These are phyloP conservation scores for Penicillium sp. DNA, from an alignment of 2,329 filamentous ascomycete genomes.

Conservation along the genomic window DNA sequence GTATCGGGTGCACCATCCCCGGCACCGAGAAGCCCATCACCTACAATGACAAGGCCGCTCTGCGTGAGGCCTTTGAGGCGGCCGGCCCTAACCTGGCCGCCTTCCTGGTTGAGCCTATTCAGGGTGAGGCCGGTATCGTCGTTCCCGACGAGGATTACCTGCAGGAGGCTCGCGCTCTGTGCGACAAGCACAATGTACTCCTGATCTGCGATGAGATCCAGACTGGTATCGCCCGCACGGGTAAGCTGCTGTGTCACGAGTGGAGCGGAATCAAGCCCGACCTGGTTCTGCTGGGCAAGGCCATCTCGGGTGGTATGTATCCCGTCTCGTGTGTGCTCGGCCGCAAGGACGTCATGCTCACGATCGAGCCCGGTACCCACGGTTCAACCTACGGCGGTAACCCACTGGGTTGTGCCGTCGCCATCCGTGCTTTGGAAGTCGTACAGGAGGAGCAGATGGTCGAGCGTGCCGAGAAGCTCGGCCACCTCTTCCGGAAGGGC, in stretches of 20 bases:
- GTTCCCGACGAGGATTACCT: conserved; percentile 93
- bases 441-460: conserved; percentile 91
- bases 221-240: conserved; percentile 94
- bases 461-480: conserved; percentile 79
- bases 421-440: conserved; percentile 91
- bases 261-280: conserved; percentile 97
- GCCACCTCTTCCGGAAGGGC: conserved; percentile 81
- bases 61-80: conserved; percentile 77
- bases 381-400: conserved; percentile 99
- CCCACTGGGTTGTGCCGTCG: conserved; percentile 91
- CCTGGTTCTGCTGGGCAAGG: conserved; percentile 92
- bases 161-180: conserved; percentile 77
- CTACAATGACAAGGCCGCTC: conserved; percentile 83
- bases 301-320: conserved; percentile 98
- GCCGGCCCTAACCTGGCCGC: conserved; percentile 87
- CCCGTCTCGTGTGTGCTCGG: conserved; percentile 94
- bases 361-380: conserved; percentile 94
- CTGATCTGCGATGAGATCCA: conserved; percentile 99
- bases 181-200: conserved; percentile 93
- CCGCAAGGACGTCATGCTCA: conserved; percentile 90
- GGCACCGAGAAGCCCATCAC: conserved; percentile 77
- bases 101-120: conserved; percentile 94
- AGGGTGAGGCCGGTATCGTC: conserved; percentile 95
- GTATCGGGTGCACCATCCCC: conserved; percentile 78
- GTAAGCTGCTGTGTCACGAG: conserved; percentile 89